Percentiles rank a stretch among this genome's conserved stretches.
Conservation (phyloP, 2,329 filamentous ascomycete species). For the Calonectria honghensis region DNA sequence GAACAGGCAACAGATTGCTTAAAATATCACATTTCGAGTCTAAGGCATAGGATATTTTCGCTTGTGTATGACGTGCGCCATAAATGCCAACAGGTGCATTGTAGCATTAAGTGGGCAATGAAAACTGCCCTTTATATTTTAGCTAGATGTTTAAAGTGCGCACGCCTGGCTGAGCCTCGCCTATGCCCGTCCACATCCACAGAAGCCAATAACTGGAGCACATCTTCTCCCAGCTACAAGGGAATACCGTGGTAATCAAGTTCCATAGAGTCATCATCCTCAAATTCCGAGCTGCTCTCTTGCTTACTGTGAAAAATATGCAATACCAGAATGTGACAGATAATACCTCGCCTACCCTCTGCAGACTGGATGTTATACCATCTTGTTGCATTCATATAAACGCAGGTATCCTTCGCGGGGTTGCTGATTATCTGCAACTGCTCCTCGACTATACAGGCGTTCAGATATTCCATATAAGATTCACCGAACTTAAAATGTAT, state of each 20-base stretch:
- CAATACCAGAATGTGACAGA: conserved; percentile 11
- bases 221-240: conserved; percentile 1
- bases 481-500: not conserved
- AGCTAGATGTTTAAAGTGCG: conserved; percentile 1
- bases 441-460: not conserved
- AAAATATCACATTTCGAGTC: conserved; percentile 5
- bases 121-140: conserved; percentile 3
- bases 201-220: not conserved
- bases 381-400: conserved; percentile 6
- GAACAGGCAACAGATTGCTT: too few relatives aligned
- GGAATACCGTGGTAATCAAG: conserved; percentile 6
- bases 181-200: conserved; percentile 5
- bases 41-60: not conserved
- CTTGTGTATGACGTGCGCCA: conserved; percentile 5
- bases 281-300: not conserved
- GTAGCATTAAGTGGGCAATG: not conserved
- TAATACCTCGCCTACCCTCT: not conserved
- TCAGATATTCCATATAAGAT: conserved; percentile 8
- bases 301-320: not conserved
- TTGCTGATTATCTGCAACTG: conserved; percentile 4
- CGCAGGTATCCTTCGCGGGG: not conserved
- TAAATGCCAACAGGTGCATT: conserved; percentile 1
- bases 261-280: conserved; percentile 4
- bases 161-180: conserved; percentile 2
- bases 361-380: conserved; percentile 7